Percentiles rank a stretch among this genome's conserved stretches.
Evolutionary conservation across 306 rosid species (phyloP).

Genomic region (Clitoria ternatea): DNA sequence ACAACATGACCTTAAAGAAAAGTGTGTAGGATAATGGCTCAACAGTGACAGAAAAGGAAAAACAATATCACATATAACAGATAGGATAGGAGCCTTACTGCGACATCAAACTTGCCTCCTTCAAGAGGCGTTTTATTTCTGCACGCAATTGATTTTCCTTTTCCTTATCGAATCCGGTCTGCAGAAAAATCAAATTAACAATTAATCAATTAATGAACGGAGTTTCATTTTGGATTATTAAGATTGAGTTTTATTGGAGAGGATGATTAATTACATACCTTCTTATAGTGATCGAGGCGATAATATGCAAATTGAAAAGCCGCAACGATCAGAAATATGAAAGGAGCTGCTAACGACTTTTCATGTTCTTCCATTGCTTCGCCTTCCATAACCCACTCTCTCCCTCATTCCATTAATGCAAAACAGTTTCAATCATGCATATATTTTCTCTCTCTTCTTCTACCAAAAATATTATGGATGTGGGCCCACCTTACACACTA

Average conservation of each 20-base stretch:
- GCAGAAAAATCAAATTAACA: neutral
- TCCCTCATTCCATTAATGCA: conserved; percentile 12
- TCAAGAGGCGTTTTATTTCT: conserved; percentile 58
- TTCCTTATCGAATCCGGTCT: conserved; percentile 35
- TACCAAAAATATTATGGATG: too few species aligned
- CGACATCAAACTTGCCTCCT: conserved; percentile 58
- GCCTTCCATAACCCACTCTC: conserved; percentile 23
- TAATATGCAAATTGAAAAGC: conserved; percentile 44
- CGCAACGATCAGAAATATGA: conserved; percentile 41
- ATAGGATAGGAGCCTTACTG: too few species aligned
- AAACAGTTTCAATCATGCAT: too few species aligned
- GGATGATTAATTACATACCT: conserved; percentile 39
- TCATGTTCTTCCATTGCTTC: conserved; percentile 31
- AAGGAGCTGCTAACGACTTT: conserved; percentile 49
- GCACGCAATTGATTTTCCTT: conserved; percentile 37
- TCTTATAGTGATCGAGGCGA: conserved; percentile 44
- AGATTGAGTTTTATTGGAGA: too few species aligned
- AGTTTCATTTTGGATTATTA: too few species aligned
- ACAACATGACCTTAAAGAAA: neutral
- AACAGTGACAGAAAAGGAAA: too few species aligned
- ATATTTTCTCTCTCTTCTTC: too few species aligned
- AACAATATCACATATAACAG: too few species aligned
- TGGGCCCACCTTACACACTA: too few species aligned
- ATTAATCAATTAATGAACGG: too few species aligned
- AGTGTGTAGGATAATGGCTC: too few species aligned